Conservation (phyloP, 1,139 yeast genomes). For the Martiniozyma asiatica region DNA sequence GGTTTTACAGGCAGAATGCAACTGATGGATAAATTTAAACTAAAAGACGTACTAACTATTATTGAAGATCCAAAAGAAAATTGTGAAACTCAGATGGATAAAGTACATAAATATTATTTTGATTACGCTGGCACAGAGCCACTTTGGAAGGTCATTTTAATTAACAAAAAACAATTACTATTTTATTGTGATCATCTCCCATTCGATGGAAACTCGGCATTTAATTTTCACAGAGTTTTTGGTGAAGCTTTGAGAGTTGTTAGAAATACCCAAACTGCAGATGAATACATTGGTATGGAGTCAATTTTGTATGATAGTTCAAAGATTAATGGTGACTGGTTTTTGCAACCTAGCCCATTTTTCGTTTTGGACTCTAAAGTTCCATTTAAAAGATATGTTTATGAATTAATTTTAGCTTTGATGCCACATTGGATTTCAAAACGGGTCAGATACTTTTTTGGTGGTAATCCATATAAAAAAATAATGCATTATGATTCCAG, state of each 20-base stretch:
- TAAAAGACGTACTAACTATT: conserved; percentile 7
- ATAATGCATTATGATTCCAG: conserved; percentile 1
- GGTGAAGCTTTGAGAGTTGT: background rate
- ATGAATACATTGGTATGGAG: background rate
- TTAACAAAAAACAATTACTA: conserved; percentile 13
- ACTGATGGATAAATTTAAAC: conserved; percentile 2
- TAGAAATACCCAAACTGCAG: background rate
- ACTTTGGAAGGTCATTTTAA: conserved; percentile 10
- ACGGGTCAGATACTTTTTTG: conserved; percentile 3
- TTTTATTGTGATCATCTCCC: conserved; percentile 26
- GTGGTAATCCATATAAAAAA: conserved; percentile 4
- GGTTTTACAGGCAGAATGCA: background rate
- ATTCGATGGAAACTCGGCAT: conserved; percentile 28
- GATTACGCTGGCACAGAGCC: conserved; percentile 3
- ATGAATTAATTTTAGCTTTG: background rate
- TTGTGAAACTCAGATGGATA: conserved; percentile 1
- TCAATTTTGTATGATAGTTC: conserved; percentile 4
- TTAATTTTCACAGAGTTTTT: conserved; percentile 22
- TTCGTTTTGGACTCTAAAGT: conserved; percentile 2
- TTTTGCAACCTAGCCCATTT: conserved; percentile 4
- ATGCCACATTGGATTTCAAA: conserved; percentile 4
- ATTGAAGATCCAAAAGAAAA: conserved; percentile 2
- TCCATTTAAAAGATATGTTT: background rate
- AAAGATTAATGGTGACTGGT: conserved; percentile 1
- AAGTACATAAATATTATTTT: conserved; percentile 1